These are phyloP conservation scores for Peribolospora kevripleyi DNA, from an alignment of 768 basidiomycete species.

Conservation along the genomic window DNA sequence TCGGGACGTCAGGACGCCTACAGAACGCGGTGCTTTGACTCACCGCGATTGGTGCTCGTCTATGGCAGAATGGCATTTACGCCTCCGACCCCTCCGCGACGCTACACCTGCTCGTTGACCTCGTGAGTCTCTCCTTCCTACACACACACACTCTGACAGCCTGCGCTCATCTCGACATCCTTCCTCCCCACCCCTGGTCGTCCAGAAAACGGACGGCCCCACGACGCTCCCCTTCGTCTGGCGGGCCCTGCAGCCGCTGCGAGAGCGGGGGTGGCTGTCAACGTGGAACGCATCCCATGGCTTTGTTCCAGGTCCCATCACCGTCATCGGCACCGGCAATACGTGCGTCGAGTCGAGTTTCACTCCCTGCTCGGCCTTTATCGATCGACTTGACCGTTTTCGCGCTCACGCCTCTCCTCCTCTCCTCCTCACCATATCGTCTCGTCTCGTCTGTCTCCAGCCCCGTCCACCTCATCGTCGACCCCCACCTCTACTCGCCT, in stretches of 20 bases:
- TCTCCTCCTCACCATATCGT: too few species aligned
- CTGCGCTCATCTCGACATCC: too few species aligned
- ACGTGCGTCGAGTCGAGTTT: background rate
- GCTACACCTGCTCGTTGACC: conserved; percentile 5
- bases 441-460: too few species aligned
- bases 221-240: conserved; percentile 5
- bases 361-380: conserved; percentile 8
- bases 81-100: too few species aligned
- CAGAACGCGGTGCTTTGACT: background rate
- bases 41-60: background rate
- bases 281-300: conserved; percentile 4
- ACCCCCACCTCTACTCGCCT: conserved; percentile 2
- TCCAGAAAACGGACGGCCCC: conserved; percentile 6
- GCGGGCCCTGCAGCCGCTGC: conserved; percentile 1
- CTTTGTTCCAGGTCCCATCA: conserved; percentile 1
- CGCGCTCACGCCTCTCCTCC: background rate
- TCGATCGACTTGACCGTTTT: background rate
- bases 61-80: conserved; percentile 4
- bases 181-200: too few species aligned
- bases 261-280: conserved; percentile 2
- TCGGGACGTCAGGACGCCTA: background rate
- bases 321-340: conserved; percentile 8
- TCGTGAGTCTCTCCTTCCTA: background rate
- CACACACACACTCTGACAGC: background rate
- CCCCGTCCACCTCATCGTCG: background rate